Percentiles rank a stretch among this genome's conserved stretches.
Evolutionary conservation across 2,329 filamentous ascomycete species (phyloP).

Genomic region (Colletotrichum sp.): DNA sequence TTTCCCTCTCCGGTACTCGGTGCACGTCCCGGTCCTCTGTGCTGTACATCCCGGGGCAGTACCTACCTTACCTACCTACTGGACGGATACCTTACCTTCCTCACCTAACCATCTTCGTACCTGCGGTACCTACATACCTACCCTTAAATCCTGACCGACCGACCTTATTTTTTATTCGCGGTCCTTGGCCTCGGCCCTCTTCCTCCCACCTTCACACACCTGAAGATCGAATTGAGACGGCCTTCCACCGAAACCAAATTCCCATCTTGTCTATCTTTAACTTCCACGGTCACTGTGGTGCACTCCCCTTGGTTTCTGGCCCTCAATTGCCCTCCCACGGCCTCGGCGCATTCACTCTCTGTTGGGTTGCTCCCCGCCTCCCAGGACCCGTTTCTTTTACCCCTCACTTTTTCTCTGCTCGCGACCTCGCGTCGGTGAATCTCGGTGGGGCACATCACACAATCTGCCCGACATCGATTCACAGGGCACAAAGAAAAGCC

Average conservation of each 20-base stretch:
- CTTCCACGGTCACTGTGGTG: not conserved
- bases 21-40: conserved; percentile 6
- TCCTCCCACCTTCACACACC: conserved; percentile 21
- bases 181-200: conserved; percentile 21
- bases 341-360: conserved; percentile 14
- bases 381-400: conserved; percentile 20
- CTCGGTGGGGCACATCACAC: conserved; percentile 24
- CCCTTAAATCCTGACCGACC: conserved; percentile 21
- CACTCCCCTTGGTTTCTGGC: not conserved
- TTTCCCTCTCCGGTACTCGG: conserved; percentile 23
- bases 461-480: conserved; percentile 21
- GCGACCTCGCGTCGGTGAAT: conserved; percentile 23
- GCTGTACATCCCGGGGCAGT: not conserved
- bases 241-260: conserved; percentile 6
- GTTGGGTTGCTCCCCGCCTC: conserved; percentile 4
- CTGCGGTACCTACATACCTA: not conserved
- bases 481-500: conserved; percentile 7
- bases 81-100: not conserved
- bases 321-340: conserved; percentile 10
- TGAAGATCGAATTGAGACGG: conserved; percentile 1
- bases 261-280: not conserved
- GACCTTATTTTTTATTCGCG: conserved; percentile 23
- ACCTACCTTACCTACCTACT: not conserved
- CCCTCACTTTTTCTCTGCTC: conserved; percentile 20
- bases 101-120: not conserved